Evolutionary conservation across 108 stramenopile species (phyloP), one percentile per base, ranked within the genome.

Genomic region (Fragilaria radians): DNA sequence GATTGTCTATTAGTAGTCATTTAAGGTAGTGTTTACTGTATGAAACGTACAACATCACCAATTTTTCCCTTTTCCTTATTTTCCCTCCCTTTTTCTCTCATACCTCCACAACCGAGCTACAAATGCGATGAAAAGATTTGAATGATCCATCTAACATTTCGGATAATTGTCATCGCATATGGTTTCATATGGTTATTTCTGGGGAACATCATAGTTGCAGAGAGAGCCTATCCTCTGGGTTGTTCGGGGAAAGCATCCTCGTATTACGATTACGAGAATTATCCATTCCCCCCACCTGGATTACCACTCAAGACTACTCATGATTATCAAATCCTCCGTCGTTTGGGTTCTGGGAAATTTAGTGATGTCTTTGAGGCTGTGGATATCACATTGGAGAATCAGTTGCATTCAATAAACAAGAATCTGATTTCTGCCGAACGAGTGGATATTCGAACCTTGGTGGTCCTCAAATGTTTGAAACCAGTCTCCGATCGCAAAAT

Each of bases 341-440:
- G 81, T 32, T 72, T 93, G 36, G 91, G 91, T n/a, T 74, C 87
- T 24, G 91, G 87, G 4, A 93, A 89, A 61, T 93, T 93, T 47
- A 83, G 81, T 21, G 85, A 93, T 56, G 91, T 93, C 19, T 93
- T 87, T 57, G 87, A 89, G 67, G 91, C 91, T 0, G 79, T 88
- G 22, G 85, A 86, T 57, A 61, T 76, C 27, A 54, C 66, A 0
- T 31, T 58, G 59, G 55, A 68, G 53, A 25, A 24, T 5, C 31
- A 54, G 50, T 24, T 29, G 22, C 21, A 26, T 0, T 62, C 55
- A 34, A 0, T 1, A n/a, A 28, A 25, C 36, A 42, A 42, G 14
- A 14, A 28, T n/a, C 54, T 24, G 49, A 30, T 33, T 42, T 11
- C 14, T 7, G 14, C 7, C 11, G 36, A 63, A 3, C 5, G 5